A percentile compares a stretch with the other conserved stretches of the same genome.
Conservation (phyloP, 2,329 filamentous ascomycete genomes). For the Fusarium algeriense region DNA sequence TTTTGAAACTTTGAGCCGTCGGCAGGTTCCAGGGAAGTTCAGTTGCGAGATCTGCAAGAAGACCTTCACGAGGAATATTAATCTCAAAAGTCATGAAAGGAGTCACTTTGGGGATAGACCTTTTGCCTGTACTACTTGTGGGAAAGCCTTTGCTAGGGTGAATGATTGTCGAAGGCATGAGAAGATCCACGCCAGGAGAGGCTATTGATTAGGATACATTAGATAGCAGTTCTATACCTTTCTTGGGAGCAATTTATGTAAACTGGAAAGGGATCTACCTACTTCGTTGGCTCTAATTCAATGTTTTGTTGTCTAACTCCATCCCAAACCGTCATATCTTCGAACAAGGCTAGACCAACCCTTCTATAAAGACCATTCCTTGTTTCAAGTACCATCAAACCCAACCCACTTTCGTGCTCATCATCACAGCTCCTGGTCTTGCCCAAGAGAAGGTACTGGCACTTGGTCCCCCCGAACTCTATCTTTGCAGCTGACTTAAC, state of each 20-base stretch:
- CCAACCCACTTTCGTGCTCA: fast-evolving
- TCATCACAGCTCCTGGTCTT: fast-evolving
- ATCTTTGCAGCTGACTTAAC: fast-evolving
- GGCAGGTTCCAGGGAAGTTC: neutral
- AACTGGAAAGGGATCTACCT: fast-evolving
- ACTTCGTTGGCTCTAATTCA: neutral
- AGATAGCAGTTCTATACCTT: too few species aligned
- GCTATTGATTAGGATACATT: neutral
- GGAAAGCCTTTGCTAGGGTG: neutral
- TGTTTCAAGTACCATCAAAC: neutral
- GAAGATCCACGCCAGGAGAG: conserved; percentile 12
- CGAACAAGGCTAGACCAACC: fast-evolving
- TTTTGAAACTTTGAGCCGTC: neutral
- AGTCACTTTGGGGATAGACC: conserved; percentile 12
- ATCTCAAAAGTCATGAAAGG: conserved; percentile 1
- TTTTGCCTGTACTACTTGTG: neutral
- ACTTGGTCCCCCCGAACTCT: fast-evolving
- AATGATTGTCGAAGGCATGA: conserved; percentile 21
- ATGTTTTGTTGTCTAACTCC: fast-evolving
- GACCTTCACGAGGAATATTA: neutral
- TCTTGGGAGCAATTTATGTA: fast-evolving
- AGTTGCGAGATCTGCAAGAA: neutral
- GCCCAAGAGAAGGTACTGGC: neutral
- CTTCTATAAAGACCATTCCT: fast-evolving
- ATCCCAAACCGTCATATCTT: neutral